Evolutionary conservation across 371 early-diverging fungal species (phyloP), one percentile per base, ranked within the genome.

Genomic region (Sporodiniella umbellata): DNA sequence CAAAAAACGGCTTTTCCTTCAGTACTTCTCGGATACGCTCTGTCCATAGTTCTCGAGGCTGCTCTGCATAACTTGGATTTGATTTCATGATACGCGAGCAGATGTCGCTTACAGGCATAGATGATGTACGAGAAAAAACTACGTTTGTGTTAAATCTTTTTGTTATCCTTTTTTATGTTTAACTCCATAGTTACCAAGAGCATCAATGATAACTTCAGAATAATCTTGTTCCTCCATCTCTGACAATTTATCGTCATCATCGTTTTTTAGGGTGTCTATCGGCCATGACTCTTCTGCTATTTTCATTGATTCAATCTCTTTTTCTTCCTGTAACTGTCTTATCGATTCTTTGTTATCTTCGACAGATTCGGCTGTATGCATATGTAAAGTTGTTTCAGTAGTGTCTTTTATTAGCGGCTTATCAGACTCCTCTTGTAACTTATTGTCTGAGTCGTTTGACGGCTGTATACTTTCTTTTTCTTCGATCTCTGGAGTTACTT

Each of bases 81-180:
- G 69, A 60, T 14, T 57, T 68, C 46, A 73, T 44, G 23, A 77
- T 72, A 35, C 74, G 78, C 18, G 69, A 62, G 46, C 71, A 71
- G 48, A 77, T 77, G 14, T 77, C 78, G 33, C 74, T 72, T 18
- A 73, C 54, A 0, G 75, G 66, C 75, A 75, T 75, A 1, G 75
- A 75, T 1, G 75, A 75, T 48, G 68, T 68, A 24, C 70, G 63
- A 15, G 75, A 75, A 50, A 70, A 70, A 1, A 75, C 75, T 75
- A 33, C 21, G 8, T 48, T 33, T 17, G 8, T 47, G 12, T 22
- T 2, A 23, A 14, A 25, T 43, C 26, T 44, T 35, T 35, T 25
- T 44, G 11, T 23, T 44, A 14, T 28, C 15, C 15, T 24, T 23
- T 44, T 14, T 25, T 4, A 11, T 35, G 11, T 35, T 35, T 8